Evolutionary conservation across 345 rosid genomes (phyloP).

Genomic region (Camelina neglecta): DNA sequence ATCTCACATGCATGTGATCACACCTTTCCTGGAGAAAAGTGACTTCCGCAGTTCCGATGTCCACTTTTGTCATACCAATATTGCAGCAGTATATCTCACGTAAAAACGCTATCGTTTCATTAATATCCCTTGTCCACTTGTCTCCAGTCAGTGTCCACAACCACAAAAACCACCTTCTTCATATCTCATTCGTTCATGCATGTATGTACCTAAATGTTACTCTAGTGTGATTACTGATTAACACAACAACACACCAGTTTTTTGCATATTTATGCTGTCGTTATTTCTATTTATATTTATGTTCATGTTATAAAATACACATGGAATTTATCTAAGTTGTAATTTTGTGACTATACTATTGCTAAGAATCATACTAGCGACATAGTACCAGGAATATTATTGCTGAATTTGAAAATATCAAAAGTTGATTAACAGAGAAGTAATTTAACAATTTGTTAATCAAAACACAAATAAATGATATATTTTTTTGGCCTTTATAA

Average conservation of each 20-base stretch:
- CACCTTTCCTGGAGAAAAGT: conserved; percentile 19
- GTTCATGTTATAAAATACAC: background rate
- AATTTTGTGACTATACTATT: background rate
- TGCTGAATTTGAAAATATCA: conserved; percentile 8
- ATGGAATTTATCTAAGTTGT: background rate
- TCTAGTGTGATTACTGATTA: background rate
- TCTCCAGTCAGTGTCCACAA: background rate
- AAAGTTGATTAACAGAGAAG: background rate
- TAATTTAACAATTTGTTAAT: background rate
- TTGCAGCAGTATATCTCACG: too few species aligned
- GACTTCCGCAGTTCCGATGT: conserved; percentile 33
- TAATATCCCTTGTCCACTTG: background rate
- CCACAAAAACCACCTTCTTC: background rate
- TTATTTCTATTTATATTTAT: background rate
- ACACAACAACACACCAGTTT: background rate
- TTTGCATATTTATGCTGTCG: background rate
- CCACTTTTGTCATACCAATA: conserved; percentile 9
- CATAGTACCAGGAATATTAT: conserved; percentile 30
- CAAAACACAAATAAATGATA: background rate
- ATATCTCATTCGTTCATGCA: background rate
- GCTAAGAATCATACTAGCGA: conserved; percentile 17
- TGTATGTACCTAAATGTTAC: background rate
- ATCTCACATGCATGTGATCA: conserved; percentile 37
- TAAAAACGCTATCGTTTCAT: background rate
- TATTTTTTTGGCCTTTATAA: conserved; percentile 19